Conservation (phyloP, 805 yeast species). For the Candida saitoana region DNA sequence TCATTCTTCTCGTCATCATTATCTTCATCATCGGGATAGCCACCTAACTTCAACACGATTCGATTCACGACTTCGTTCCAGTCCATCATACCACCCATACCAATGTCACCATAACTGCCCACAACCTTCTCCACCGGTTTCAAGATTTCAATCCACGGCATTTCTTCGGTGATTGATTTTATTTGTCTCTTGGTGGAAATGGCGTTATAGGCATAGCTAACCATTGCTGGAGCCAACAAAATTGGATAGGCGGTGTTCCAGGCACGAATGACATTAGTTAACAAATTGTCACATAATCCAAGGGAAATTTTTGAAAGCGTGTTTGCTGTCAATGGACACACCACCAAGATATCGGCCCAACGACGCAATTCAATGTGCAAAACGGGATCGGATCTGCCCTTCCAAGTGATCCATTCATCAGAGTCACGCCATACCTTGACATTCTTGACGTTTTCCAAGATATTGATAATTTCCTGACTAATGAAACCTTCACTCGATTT, state of each 20-base stretch:
- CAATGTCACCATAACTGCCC: constrained; percentile 92
- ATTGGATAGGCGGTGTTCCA: constrained; percentile 94
- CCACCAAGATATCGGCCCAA: constrained; percentile 92
- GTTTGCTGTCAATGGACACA: constrained; percentile 95
- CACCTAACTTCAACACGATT: constrained; percentile 64
- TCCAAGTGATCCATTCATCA: constrained; percentile 74
- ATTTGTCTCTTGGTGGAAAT: constrained; percentile 84
- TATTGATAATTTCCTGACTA: constrained; percentile 40
- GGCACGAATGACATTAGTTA: constrained; percentile 87
- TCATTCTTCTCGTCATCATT: constrained; percentile 43
- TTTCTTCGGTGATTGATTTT: constrained; percentile 72
- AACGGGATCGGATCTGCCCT: constrained; percentile 79
- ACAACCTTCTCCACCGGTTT: constrained; percentile 93
- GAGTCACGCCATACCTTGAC: constrained; percentile 54
- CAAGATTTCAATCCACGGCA: constrained; percentile 93
- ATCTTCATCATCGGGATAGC: constrained; percentile 48
- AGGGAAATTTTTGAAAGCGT: constrained; percentile 83
- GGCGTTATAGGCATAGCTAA: constrained; percentile 84
- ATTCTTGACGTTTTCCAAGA: constrained; percentile 36
- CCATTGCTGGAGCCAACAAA: constrained; percentile 93
- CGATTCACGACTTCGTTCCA: constrained; percentile 91
- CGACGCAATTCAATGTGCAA: constrained; percentile 90
- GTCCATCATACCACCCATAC: constrained; percentile 99
- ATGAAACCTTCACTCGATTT: constrained; percentile 51
- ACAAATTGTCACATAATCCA: constrained; percentile 87